Evolutionary conservation across 768 basidiomycete genomes (phyloP), one percentile per base, ranked within the genome.

Genomic region (Daedalea quercina): DNA sequence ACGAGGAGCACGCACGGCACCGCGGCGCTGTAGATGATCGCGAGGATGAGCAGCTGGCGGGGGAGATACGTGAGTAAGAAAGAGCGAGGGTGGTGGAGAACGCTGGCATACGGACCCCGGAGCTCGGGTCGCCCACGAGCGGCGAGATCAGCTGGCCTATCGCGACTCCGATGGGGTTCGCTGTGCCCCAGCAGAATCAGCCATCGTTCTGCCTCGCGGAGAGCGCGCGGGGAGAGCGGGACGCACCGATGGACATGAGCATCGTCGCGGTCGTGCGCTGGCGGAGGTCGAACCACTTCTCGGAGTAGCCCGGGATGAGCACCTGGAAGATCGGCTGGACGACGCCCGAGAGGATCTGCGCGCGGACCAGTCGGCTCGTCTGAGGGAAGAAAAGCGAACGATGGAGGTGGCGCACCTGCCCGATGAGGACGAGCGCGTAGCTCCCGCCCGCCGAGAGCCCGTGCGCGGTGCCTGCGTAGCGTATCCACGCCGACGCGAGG

Each of bases 211-310:
- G 43, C 43, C 12, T 44, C 9, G 9, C 11, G 22, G 9, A 11
- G 20, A 12, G 43, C 22, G 22, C 43, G 9, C 9, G 9, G 43
- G 12, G 43, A 9, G 6, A 23, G 46, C 19, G 9, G 19, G 31
- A 47, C 70, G 22, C 31, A 74, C 77, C 69, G 25, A 81, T 60
- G 9, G 78, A 72, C 49, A 81, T 70, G 34, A 76, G 44, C 78
- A 80, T 80, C n/a, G 80, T 93, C 12, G 87, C 87, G 0, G 90
- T 91, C 2, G 86, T 90, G 40, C 90, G 76, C 13, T 84, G 81
- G 54, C 78, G 72, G 44, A 90, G 68, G 55, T 86, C 81, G 60
- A 93, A 93, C 90, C 90, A 93, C 28, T 70, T 79, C 63, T 93
- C 87, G 0, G 90, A 90, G 66, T 85, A 93, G 49, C 79, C 83